phyloP scores from a whole-genome alignment of 805 yeast genomes.

The Barnettozyma siamensis region DNA sequence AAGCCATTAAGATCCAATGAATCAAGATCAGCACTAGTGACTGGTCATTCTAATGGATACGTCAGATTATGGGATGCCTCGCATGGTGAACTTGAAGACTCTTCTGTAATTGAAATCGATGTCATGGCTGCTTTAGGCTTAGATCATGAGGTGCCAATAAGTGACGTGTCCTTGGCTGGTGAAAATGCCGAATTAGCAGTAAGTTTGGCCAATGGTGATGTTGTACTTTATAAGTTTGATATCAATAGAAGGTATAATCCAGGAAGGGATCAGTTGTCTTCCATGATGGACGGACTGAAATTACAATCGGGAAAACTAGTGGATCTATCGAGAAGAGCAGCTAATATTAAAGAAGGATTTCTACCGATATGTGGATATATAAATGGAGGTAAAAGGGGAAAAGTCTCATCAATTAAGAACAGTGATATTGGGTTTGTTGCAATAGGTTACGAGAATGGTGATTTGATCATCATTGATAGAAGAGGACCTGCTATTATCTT shows the following conservation, averaged over 20 bases:
- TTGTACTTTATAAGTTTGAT: conserved; percentile 68
- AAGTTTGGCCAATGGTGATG: conserved; percentile 64
- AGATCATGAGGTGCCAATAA: conserved; percentile 39
- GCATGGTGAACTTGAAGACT: conserved; percentile 60
- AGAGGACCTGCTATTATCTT: conserved; percentile 71
- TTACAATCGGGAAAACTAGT: conserved; percentile 28
- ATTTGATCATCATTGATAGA: conserved; percentile 66
- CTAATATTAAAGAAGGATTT: conserved; percentile 52
- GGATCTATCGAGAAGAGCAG: conserved; percentile 51
- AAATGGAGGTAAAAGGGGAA: conserved; percentile 36
- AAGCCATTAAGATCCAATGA: conserved; percentile 41
- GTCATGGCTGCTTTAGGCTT: conserved; percentile 41
- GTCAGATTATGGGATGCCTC: conserved; percentile 83
- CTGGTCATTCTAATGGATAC: conserved; percentile 85
- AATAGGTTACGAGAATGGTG: conserved; percentile 72
- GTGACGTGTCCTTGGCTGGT: conserved; percentile 66
- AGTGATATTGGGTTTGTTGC: conserved; percentile 82
- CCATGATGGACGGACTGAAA: conserved; percentile 26
- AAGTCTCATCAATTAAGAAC: conserved; percentile 56
- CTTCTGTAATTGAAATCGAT: conserved; percentile 54
- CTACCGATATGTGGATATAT: conserved; percentile 43
- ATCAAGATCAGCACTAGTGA: conserved; percentile 55
- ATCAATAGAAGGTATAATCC: conserved; percentile 42
- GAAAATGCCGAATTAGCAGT: conserved; percentile 72
- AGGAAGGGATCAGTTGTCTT: conserved; percentile 25